Evolutionary conservation across 495 filamentous ascomycete genomes (phyloP).

Genomic region (Aspergillus egyptiacus): DNA sequence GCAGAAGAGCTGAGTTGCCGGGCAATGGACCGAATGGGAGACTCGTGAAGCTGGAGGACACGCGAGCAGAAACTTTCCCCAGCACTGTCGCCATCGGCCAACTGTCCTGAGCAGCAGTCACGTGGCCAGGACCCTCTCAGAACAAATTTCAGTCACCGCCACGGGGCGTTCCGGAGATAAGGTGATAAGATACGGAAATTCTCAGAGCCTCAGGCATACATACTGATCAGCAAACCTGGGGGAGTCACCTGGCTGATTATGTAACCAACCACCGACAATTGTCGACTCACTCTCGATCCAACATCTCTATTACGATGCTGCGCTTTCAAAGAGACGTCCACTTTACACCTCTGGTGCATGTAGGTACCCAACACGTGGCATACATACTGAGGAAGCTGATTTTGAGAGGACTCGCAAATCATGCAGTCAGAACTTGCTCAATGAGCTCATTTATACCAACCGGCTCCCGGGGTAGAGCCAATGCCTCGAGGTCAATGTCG

Average conservation of each 20-base stretch:
- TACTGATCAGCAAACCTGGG: background rate
- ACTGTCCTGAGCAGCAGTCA: conserved; percentile 23
- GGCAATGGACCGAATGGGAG: conserved; percentile 13
- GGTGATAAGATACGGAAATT: background rate
- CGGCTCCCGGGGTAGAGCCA: conserved; percentile 8
- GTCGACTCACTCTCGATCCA: conserved; percentile 15
- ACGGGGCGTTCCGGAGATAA: conserved; percentile 1
- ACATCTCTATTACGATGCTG: conserved; percentile 7
- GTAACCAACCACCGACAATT: conserved; percentile 16
- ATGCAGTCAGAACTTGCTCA: background rate
- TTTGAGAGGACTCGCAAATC: background rate
- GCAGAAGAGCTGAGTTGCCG: background rate
- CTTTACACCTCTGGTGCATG: conserved; percentile 1
- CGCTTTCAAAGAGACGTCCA: conserved; percentile 10
- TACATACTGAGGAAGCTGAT: background rate
- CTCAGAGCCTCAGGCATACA: background rate
- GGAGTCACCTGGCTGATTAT: conserved; percentile 19
- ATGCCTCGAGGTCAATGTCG: conserved; percentile 1
- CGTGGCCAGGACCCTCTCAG: conserved; percentile 14
- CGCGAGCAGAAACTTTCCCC: conserved; percentile 24
- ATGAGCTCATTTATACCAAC: background rate
- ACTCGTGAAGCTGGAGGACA: conserved; percentile 16
- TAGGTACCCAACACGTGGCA: background rate
- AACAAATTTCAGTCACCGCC: background rate
- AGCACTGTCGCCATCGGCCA: conserved; percentile 19